Base-by-base conservation (phyloP, 179 eudicot species). In the Patellifolia procumbens region DNA sequence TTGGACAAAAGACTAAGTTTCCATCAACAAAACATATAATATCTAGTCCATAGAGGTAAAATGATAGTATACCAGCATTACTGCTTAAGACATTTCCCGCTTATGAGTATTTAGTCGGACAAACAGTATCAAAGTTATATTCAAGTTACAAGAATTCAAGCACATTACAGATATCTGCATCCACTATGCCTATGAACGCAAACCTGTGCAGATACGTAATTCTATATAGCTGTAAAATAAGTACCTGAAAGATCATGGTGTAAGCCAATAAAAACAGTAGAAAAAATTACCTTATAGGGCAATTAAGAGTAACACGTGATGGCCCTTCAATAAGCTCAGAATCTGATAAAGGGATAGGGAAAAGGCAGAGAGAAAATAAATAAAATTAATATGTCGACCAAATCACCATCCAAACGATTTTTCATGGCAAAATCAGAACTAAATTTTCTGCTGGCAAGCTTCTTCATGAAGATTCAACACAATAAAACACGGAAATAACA, bases 281-380 rank as follows among this genome's bases (percentile, higher is more conserved):
- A 37, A 24, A 72, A 9, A 51, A 79, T 76, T 85, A 95, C 99
- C 98, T 95, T 81, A 95, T 90, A 51, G 98, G 99, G 75, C 98
- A 95, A 74, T 88, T 90, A 39, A 95, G 86, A 72, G 91, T 87
- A 78, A 95, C 87, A 69, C 93, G 82, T 35, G 93, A 95, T 24
- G 97, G 86, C 79, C 98, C 99, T 86, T 85, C 99, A 64, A 86
- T 82, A 22, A 95, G 31, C 74, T 95, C 99, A 62, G 89, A 81
- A 88, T 95, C 99, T 93, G 86, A 42, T 19, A 35, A 77, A 34
- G 53, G 8, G 35, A 51, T 42, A 64, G 4, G n/a, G 45, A 59
- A 56, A 67, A 75, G 73, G 49, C 12, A 68, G 37, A 32, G 10
- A 76, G 49, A 62, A 37, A n/a, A 24, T 24, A n/a, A 77, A 68